Evolutionary conservation across 2,329 filamentous ascomycete species (phyloP).

Genomic region (Colletotrichum tamarilloi): DNA sequence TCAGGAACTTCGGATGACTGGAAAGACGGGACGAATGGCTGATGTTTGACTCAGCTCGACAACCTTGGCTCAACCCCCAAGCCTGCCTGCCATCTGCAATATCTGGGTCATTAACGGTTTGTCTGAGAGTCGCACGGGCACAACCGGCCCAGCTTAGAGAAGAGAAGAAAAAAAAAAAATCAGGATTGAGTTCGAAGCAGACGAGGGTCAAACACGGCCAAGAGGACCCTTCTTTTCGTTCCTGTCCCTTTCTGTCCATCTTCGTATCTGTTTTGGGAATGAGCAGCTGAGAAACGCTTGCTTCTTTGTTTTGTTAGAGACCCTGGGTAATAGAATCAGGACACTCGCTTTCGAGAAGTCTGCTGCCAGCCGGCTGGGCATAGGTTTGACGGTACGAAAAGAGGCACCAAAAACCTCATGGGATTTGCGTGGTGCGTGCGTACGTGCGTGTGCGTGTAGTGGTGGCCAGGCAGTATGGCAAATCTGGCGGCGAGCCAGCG

Average conservation of each 20-base stretch:
- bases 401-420: neutral
- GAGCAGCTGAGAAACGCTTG: slow-evolving; percentile 3
- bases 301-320: slow-evolving; percentile 13
- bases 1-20: slow-evolving; percentile 17
- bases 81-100: slow-evolving; percentile 5
- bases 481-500: neutral
- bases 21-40: slow-evolving; percentile 12
- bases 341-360: slow-evolving; percentile 1
- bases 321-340: slow-evolving; percentile 5
- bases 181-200: neutral
- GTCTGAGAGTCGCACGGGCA: neutral
- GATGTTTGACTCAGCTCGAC: slow-evolving; percentile 9
- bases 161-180: slow-evolving; percentile 14
- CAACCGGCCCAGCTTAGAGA: neutral
- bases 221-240: slow-evolving; percentile 27
- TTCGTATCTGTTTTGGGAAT: slow-evolving; percentile 17
- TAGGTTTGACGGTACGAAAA: slow-evolving; percentile 16
- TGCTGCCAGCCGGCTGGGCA: slow-evolving; percentile 10
- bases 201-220: slow-evolving; percentile 4
- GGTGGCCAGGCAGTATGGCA: neutral
- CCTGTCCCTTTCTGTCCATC: slow-evolving; percentile 10
- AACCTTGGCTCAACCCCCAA: slow-evolving; percentile 1
- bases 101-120: slow-evolving; percentile 11
- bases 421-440: neutral
- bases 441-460: neutral